Evolutionary conservation across 257 asterid species (phyloP).

Genomic region (Nicotiana tabacum): DNA sequence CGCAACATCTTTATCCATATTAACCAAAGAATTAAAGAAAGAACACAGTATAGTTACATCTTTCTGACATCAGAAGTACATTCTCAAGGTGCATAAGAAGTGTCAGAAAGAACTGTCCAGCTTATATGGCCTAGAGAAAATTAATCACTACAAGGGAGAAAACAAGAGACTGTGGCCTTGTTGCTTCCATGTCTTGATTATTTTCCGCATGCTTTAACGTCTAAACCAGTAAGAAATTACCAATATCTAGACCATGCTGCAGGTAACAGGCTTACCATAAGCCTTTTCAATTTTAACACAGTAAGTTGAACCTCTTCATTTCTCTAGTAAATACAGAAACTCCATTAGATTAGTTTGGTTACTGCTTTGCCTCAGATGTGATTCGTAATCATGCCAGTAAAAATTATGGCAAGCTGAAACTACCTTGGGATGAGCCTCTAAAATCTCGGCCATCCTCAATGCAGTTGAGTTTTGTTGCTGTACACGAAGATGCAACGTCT

Average conservation of each 20-base stretch:
- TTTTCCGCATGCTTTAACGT: not conserved
- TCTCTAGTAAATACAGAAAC: not conserved
- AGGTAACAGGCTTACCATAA: not conserved
- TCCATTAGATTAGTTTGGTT: not conserved
- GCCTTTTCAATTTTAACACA: not conserved
- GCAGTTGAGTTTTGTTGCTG: constrained; percentile 96
- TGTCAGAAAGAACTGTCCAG: not conserved
- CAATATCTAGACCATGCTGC: not conserved
- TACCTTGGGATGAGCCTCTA: constrained; percentile 99
- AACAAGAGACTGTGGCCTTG: not conserved
- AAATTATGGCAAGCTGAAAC: not conserved
- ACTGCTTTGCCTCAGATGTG: not conserved
- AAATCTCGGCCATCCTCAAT: constrained; percentile 94
- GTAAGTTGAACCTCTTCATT: not conserved
- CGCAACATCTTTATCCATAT: too few species aligned
- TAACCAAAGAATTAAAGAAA: not conserved
- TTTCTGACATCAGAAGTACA: not conserved
- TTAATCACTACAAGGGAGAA: not conserved
- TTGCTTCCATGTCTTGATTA: not conserved
- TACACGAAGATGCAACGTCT: constrained; percentile 97
- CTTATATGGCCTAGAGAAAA: not conserved
- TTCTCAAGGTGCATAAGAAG: not conserved
- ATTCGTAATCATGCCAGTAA: not conserved
- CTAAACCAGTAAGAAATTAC: not conserved
- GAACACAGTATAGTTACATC: not conserved